phyloP scores from a whole-genome alignment of 345 rosid species.

The Noccaea bulbosa region DNA sequence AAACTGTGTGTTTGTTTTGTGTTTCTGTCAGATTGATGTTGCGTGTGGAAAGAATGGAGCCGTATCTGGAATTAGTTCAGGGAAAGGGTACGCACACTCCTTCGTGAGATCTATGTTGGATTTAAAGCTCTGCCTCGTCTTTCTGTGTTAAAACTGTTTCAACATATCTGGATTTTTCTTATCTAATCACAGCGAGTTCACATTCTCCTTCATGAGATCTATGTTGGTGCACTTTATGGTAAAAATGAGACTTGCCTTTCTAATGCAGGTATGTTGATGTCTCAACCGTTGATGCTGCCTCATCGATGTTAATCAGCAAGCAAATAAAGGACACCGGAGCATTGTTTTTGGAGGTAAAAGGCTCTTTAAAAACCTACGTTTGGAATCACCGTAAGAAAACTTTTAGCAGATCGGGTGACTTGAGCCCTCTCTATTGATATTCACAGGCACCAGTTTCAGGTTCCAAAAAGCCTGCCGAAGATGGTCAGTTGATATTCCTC shows the following conservation, averaged over 20 bases:
- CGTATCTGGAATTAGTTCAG: constrained; percentile 68
- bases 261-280: constrained; percentile 78
- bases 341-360: constrained; percentile 77
- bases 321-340: constrained; percentile 75
- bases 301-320: constrained; percentile 66
- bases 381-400: background rate
- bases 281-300: constrained; percentile 88
- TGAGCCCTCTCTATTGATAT: constrained; percentile 9
- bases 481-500: constrained; percentile 85
- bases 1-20: constrained; percentile 30
- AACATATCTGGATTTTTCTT: background rate
- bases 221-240: background rate
- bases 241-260: constrained; percentile 7
- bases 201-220: too few relatives aligned
- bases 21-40: constrained; percentile 67
- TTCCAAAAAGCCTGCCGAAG: constrained; percentile 93
- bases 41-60: constrained; percentile 90
- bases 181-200: constrained; percentile 1
- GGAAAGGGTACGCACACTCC: constrained; percentile 71
- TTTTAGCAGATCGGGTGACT: background rate
- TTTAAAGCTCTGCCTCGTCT: background rate
- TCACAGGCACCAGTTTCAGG: constrained; percentile 94
- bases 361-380: background rate
- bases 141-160: background rate
- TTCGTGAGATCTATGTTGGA: constrained; percentile 9